Percentiles rank a stretch among this genome's conserved stretches.
phyloP scores from a whole-genome alignment of 176 grass and related monocot species.

The Tillandsia leiboldiana region DNA sequence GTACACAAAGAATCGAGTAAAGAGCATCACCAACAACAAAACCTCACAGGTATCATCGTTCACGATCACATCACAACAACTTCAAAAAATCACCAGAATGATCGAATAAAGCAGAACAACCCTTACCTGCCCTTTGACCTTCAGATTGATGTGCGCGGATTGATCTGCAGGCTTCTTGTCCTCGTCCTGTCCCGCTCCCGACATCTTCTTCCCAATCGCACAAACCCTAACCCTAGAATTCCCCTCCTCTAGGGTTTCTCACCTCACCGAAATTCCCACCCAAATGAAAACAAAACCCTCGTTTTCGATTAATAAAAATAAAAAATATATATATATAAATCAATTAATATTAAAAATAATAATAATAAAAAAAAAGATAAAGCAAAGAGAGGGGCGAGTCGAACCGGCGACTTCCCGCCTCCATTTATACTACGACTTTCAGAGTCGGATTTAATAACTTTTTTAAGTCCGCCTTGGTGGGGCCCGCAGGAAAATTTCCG shows the following conservation, averaged over 20 bases:
- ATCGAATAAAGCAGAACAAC: background rate
- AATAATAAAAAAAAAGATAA: background rate
- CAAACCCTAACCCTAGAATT: constrained; percentile 20
- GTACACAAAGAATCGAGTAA: too few relatives aligned
- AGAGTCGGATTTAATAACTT: background rate
- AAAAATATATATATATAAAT: too few relatives aligned
- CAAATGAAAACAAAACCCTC: too few relatives aligned
- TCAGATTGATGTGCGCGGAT: constrained; percentile 62
- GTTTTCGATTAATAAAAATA: too few relatives aligned
- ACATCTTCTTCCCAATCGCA: constrained; percentile 14
- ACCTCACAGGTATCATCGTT: too few relatives aligned
- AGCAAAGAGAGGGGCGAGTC: background rate
- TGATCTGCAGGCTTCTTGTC: constrained; percentile 59
- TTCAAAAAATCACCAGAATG: constrained; percentile 3
- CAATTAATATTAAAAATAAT: too few relatives aligned
- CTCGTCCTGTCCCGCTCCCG: constrained; percentile 32
- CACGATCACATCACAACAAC: too few relatives aligned
- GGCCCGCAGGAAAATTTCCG: background rate
- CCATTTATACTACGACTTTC: background rate
- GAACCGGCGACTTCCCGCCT: background rate
- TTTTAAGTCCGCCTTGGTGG: background rate
- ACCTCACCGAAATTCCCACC: too few relatives aligned
- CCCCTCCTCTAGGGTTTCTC: background rate
- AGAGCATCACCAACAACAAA: too few relatives aligned
- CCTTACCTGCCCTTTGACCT: constrained; percentile 72